Evolutionary conservation across 495 filamentous ascomycete genomes (phyloP).

Genomic region (Cetradonia linearis): DNA sequence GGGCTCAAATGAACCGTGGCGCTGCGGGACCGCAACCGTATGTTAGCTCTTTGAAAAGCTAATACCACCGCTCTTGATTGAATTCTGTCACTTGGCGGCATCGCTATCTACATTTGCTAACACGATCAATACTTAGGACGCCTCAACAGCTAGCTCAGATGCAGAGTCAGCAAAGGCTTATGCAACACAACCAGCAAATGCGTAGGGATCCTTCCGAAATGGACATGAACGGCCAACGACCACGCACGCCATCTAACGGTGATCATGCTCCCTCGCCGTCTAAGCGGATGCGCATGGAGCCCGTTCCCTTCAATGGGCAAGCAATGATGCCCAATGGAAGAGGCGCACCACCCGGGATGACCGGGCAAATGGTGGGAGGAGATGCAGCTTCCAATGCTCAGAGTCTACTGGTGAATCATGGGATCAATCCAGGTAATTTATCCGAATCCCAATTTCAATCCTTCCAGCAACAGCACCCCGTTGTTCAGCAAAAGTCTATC

Average conservation of each 20-base stretch:
- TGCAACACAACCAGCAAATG: conserved; percentile 53
- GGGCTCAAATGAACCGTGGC: conserved; percentile 64
- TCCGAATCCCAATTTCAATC: conserved; percentile 67
- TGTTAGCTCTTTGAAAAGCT: conserved; percentile 23
- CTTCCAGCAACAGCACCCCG: conserved; percentile 52
- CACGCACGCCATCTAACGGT: conserved; percentile 67
- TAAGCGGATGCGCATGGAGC: conserved; percentile 83
- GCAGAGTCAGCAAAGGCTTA: conserved; percentile 50
- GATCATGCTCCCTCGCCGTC: conserved; percentile 89
- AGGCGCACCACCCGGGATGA: conserved; percentile 60
- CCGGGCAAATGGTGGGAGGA: conserved; percentile 53
- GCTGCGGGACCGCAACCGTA: conserved; percentile 44
- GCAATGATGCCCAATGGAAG: conserved; percentile 74
- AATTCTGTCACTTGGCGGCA: background rate
- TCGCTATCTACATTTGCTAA: background rate
- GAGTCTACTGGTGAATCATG: conserved; percentile 62
- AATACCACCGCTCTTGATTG: background rate
- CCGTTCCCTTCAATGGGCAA: conserved; percentile 58
- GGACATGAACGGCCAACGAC: conserved; percentile 72
- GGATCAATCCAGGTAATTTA: conserved; percentile 64
- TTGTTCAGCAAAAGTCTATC: conserved; percentile 65
- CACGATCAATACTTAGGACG: conserved; percentile 25
- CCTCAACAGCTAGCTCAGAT: conserved; percentile 52
- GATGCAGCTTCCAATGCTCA: conserved; percentile 43
- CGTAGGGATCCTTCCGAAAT: conserved; percentile 77